Conservation (phyloP, 768 basidiomycete genomes). For the Rhizopogon vulgaris region DNA sequence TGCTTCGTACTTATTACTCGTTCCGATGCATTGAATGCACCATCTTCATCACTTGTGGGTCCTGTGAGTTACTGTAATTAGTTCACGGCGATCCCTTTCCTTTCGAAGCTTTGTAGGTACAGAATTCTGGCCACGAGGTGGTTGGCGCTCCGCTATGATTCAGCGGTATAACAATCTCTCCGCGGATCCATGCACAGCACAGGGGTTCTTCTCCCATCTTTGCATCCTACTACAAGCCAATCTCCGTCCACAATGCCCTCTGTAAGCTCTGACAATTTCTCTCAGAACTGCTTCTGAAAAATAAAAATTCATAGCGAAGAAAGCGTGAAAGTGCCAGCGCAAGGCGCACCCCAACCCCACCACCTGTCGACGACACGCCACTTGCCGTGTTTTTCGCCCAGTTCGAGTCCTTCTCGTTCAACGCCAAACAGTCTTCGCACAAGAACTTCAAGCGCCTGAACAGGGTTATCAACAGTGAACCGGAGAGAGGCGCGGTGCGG, state of each 20-base stretch:
- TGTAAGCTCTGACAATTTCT: neutral
- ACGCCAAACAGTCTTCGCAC: neutral
- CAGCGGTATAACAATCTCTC: neutral
- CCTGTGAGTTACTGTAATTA: neutral
- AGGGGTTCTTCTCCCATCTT: neutral
- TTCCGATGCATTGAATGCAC: neutral
- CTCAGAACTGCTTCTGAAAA: neutral
- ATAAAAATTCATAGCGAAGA: neutral
- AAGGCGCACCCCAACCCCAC: neutral
- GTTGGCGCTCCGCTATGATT: neutral
- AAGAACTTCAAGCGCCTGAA: neutral
- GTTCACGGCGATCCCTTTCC: neutral
- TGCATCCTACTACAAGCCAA: neutral
- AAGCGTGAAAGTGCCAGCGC: neutral
- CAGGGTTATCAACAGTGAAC: neutral
- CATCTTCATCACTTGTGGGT: neutral
- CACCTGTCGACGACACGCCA: neutral
- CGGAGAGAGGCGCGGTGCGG: neutral
- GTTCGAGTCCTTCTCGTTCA: conserved; percentile 1
- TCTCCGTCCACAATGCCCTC: neutral
- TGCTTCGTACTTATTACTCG: neutral
- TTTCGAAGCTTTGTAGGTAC: neutral
- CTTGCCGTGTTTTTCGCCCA: conserved; percentile 1
- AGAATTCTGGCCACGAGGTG: neutral
- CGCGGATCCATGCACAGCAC: neutral